Base-by-base conservation (phyloP, 345 rosid genomes). In the Rhodamnia argentea region DNA sequence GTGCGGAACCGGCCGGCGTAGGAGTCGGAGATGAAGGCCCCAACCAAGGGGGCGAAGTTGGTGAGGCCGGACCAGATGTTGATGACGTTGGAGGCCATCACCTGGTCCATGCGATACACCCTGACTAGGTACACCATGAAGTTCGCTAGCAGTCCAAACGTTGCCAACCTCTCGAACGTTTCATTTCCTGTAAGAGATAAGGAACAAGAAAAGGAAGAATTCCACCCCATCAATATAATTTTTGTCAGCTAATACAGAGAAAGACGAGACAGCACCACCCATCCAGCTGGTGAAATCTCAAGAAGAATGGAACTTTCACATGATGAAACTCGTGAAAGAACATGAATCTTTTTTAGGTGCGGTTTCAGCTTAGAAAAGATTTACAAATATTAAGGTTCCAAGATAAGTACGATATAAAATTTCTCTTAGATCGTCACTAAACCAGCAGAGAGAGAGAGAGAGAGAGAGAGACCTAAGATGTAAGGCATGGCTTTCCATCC, bases 401-500 rank as follows among this genome's bases (percentile, higher is more conserved):
- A 29, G 75, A 60, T 60, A 60, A 27, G 27, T n/a, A 60, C 27
- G 18, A 62, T 15, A 27, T 29, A 55, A 83, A 15, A 6, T 24
- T 27, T 64, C 40, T n/a, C 76, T 64, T n/a, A 51, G 23, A 83
- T 56, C 7, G 10, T 83, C 18, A 32, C 24, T 7, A 14, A 85
- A 15, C n/a, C 37, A 52, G 37, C 47, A 40, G 1, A 54, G n/a
- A 37, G 15, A 59, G 29, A 86, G 64, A 81, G 58, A 53, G 62
- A 37, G 51, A 84, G 51, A 20, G 58, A 52, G 75, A 42, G 55
- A 95, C 97, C 98, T 92, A 96, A 84, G 62, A 95, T 92, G 85
- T 85, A 94, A 52, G 98, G 94, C 94, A 96, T 96, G 87, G 95
- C 90, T 91, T 83, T 95, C 98, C 99, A 96, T 90, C 96, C 99